Evolutionary conservation across 768 basidiomycete species (phyloP).

Genomic region (Suillus subaureus): DNA sequence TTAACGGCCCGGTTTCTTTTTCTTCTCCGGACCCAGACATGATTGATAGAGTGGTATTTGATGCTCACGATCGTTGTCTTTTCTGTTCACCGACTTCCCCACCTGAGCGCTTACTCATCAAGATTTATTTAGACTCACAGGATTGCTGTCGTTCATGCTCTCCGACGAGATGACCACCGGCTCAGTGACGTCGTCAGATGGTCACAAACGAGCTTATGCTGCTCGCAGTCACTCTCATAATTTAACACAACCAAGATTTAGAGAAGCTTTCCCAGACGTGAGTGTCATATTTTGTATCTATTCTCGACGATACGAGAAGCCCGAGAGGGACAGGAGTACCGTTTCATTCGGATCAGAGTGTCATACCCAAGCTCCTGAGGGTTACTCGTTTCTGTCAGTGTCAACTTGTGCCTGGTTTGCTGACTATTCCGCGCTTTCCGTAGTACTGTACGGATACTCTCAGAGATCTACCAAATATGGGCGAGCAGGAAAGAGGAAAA

Average conservation of each 20-base stretch:
- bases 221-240: slow-evolving; percentile 87
- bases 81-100: slow-evolving; percentile 9
- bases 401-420: slow-evolving; percentile 17
- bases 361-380: slow-evolving; percentile 18
- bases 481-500: slow-evolving; percentile 69
- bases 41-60: slow-evolving; percentile 11
- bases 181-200: slow-evolving; percentile 76
- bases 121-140: slow-evolving; percentile 70
- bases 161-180: slow-evolving; percentile 98
- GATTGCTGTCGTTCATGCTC: slow-evolving; percentile 92
- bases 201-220: slow-evolving; percentile 79
- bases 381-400: slow-evolving; percentile 17
- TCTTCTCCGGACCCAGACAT: slow-evolving; percentile 15
- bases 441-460: slow-evolving; percentile 72
- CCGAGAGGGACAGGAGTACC: slow-evolving; percentile 22
- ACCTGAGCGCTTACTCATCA: slow-evolving; percentile 10
- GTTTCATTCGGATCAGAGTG: slow-evolving; percentile 15
- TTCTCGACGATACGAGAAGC: slow-evolving; percentile 20
- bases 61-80: slow-evolving; percentile 9
- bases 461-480: slow-evolving; percentile 92
- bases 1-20: slow-evolving; percentile 8
- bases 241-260: slow-evolving; percentile 74
- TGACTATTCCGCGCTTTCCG: slow-evolving; percentile 23
- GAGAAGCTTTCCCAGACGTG: slow-evolving; percentile 88
- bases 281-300: slow-evolving; percentile 31